Evolutionary conservation across 2,329 filamentous ascomycete genomes (phyloP), one percentile per base, ranked within the genome.

Genomic region (Diaporthe aspalathi): DNA sequence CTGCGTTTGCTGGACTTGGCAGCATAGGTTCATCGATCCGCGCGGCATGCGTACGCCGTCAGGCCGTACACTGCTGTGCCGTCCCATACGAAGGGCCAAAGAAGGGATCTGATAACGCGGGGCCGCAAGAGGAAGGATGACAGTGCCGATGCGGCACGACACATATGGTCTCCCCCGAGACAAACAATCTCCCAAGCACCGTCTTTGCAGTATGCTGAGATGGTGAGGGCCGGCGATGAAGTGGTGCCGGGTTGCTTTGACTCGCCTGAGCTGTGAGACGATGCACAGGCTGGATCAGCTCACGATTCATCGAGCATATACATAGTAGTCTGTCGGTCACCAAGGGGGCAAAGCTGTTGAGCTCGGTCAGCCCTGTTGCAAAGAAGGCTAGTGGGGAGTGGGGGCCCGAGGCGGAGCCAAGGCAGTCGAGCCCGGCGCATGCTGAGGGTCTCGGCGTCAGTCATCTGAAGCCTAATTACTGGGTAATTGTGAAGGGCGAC

Each of bases 181-280:
- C 67, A 68, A 8, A 57, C 43, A 68, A 68, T 68, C 45, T 60
- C 67, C 29, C 60, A 38, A 22, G 60, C 43, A 35, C 14, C n/a
- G 43, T 22, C 57, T 22, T 22, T 49, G 20, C 29, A 49, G n/a
- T 49, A 63, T 50, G 43, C 27, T 63, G 27, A 32, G n/a, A 16
- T 57, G 54, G 54, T n/a, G 54, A 60, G 32, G 60, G 24, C 43
- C 60, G 3, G 24, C 24, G 57, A 20, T 24, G 43, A 65, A 38
- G 45, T 65, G 60, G 45, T 65, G 60, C 60, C 29, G 45, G 29
- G 12, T 49, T 38, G 60, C 29, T 65, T 50, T 35, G 45, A 38
- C 60, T 50, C n/a, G 60, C n/a, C 45, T 38, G 43, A 65, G 60
- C 11, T 38, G 60, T 65, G 60, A 65, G 66, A 68, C 45, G 67